These are phyloP conservation scores for Pinus tabuliformis DNA, from an alignment of 75 land plant genomes.

Conservation along the genomic window DNA sequence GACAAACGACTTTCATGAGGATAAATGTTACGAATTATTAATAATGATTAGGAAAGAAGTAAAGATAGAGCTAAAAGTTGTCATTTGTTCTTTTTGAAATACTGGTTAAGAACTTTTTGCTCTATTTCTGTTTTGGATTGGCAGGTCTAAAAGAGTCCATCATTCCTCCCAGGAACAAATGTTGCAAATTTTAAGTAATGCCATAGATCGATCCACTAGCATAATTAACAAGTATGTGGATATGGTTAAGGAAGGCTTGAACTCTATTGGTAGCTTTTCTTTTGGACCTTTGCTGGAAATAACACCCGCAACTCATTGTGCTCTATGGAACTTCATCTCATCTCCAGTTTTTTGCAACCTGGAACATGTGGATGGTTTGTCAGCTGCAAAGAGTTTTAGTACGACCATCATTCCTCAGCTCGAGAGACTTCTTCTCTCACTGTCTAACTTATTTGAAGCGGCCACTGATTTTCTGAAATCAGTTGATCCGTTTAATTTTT, in stretches of 20 bases:
- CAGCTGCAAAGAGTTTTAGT: slow-evolving; percentile 6
- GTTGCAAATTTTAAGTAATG: not conserved
- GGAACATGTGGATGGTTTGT: slow-evolving; percentile 13
- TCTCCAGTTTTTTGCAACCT: slow-evolving; percentile 32
- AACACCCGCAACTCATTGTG: slow-evolving; percentile 20
- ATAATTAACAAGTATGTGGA: not conserved
- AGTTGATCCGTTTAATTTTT: not conserved
- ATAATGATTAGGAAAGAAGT: not conserved
- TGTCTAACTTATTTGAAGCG: slow-evolving; percentile 31
- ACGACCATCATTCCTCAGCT: slow-evolving; percentile 21
- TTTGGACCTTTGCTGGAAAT: slow-evolving; percentile 12
- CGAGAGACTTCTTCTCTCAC: slow-evolving; percentile 38
- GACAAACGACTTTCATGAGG: not conserved
- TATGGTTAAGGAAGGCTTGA: not conserved
- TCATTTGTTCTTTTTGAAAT: not conserved
- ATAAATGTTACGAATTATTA: not conserved
- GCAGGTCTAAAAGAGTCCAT: not conserved
- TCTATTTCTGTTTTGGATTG: not conserved
- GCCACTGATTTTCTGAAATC: slow-evolving; percentile 8
- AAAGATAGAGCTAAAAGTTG: not conserved
- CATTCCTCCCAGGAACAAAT: not conserved
- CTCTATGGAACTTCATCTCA: slow-evolving; percentile 37
- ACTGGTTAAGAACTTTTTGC: not conserved
- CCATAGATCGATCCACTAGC: not conserved
- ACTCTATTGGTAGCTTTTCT: not conserved